Evolutionary conservation across 2,329 filamentous ascomycete genomes (phyloP).

Genomic region (Xylariales sp.): DNA sequence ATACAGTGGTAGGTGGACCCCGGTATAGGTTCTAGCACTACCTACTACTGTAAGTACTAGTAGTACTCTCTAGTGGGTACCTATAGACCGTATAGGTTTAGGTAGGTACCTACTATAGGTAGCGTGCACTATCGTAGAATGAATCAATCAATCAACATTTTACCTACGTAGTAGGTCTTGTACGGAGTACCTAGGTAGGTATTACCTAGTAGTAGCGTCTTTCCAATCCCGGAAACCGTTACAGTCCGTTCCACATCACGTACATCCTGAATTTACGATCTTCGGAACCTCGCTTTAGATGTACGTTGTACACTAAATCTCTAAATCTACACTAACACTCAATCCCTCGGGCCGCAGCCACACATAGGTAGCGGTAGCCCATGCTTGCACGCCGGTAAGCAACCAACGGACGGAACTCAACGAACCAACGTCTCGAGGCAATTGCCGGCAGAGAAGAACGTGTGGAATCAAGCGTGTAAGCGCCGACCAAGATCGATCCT

Average conservation of each 20-base stretch:
- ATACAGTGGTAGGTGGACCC: no score
- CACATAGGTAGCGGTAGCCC: not conserved
- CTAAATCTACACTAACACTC: no score
- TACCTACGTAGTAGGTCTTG: no score
- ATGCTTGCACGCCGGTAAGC: not conserved
- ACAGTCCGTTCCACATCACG: not conserved
- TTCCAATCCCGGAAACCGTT: conserved; percentile 8
- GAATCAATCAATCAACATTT: not conserved
- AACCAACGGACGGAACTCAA: conserved; percentile 1
- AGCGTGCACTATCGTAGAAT: not conserved
- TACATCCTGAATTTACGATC: no score
- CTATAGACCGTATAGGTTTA: no score
- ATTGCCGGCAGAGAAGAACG: conserved; percentile 17
- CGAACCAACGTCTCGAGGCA: conserved; percentile 1
- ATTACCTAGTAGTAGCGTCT: not conserved
- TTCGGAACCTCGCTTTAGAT: no score
- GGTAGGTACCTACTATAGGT: not conserved
- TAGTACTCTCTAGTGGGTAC: no score
- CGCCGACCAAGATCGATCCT: conserved; percentile 30
- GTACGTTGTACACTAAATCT: no score
- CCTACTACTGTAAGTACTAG: no score
- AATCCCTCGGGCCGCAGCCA: not conserved
- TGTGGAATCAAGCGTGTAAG: conserved; percentile 29
- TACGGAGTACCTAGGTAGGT: not conserved
- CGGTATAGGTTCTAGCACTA: no score